These are phyloP conservation scores for Trametopsis cervina DNA, from an alignment of 768 basidiomycete genomes.

Conservation along the genomic window DNA sequence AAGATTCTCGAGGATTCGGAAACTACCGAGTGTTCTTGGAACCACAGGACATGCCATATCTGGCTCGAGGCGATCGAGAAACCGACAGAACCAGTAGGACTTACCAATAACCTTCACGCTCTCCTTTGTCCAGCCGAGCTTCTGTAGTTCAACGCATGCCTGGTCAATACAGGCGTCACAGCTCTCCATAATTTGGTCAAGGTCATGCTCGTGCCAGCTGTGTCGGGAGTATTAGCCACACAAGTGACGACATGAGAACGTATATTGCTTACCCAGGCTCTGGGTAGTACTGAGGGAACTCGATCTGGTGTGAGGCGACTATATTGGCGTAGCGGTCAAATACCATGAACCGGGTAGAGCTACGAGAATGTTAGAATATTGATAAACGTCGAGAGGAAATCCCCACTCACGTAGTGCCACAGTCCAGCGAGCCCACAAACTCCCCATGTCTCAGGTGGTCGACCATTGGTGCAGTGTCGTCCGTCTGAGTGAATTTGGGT, in stretches of 20 bases:
- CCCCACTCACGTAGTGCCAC: slow-evolving; percentile 89
- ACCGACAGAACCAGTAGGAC: no score
- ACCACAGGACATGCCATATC: slow-evolving; percentile 1
- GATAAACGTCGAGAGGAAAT: no score
- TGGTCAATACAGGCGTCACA: slow-evolving; percentile 71
- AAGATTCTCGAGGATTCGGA: no score
- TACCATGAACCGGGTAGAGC: slow-evolving; percentile 87
- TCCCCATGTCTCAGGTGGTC: slow-evolving; percentile 51
- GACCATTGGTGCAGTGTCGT: slow-evolving; percentile 20
- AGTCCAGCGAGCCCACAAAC: slow-evolving; percentile 90
- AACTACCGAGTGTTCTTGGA: neutral
- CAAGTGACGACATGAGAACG: neutral
- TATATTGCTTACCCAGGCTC: slow-evolving; percentile 56
- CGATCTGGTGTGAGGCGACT: slow-evolving; percentile 81
- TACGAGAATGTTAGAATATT: slow-evolving; percentile 31
- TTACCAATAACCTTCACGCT: slow-evolving; percentile 90
- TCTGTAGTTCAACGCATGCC: slow-evolving; percentile 65
- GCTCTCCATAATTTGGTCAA: slow-evolving; percentile 69
- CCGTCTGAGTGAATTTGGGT: neutral
- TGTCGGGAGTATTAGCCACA: neutral
- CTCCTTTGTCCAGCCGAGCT: slow-evolving; percentile 66
- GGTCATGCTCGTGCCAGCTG: slow-evolving; percentile 96
- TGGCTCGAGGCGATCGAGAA: no score
- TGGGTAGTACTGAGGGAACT: slow-evolving; percentile 92
- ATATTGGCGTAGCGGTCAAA: slow-evolving; percentile 87